Conservation (phyloP, 176 grass and related monocot genomes). For the Puya raimondii region DNA sequence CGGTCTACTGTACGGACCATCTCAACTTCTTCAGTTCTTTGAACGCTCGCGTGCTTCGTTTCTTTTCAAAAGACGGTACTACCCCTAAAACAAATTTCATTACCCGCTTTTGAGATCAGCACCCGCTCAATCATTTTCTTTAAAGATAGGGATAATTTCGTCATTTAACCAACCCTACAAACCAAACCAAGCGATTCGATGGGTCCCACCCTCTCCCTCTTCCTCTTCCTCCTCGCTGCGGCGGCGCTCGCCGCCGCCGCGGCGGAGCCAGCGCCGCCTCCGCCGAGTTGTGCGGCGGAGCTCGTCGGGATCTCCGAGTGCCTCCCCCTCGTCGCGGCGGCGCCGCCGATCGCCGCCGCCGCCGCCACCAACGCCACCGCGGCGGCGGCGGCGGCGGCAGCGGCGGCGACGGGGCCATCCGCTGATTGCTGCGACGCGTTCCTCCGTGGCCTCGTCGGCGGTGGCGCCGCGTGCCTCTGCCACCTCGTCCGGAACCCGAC, state of each 20-base stretch:
- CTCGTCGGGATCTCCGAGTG: conserved; percentile 41
- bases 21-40: no score
- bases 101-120: no score
- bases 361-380: background rate
- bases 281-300: conserved; percentile 18
- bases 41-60: no score
- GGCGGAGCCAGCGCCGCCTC: background rate
- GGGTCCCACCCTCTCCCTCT: conserved; percentile 15
- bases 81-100: no score
- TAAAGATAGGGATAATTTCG: no score
- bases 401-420: conserved; percentile 6
- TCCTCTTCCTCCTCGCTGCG: conserved; percentile 14
- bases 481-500: conserved; percentile 38
- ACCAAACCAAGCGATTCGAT: background rate
- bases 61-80: no score
- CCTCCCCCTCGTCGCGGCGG: conserved; percentile 30
- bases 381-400: conserved; percentile 6
- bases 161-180: no score
- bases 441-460: conserved; percentile 22
- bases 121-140: no score
- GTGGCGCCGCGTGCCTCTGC: conserved; percentile 29
- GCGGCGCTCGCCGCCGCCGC: background rate
- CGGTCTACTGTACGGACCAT: no score
- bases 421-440: conserved; percentile 41
- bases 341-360: conserved; percentile 2